Conservation (phyloP, 1,284 basidiomycete species). For the Trametes versicolor region DNA sequence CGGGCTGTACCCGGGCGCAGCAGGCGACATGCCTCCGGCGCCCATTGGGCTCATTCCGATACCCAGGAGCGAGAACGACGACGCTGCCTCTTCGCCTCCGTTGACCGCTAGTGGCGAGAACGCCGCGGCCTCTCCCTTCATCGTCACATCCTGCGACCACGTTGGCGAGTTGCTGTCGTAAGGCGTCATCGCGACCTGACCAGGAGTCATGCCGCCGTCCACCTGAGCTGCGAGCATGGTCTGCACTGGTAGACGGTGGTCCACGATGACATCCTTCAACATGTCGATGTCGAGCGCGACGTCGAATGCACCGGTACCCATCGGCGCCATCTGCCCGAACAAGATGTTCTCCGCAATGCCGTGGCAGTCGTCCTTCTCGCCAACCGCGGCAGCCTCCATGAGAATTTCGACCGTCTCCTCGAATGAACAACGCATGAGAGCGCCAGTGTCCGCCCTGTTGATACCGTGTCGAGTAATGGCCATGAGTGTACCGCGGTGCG, state of each 20-base stretch:
- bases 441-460: slow-evolving; percentile 96
- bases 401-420: slow-evolving; percentile 99
- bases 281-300: slow-evolving; percentile 97
- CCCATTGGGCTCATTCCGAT: slow-evolving; percentile 88
- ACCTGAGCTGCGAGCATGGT: slow-evolving; percentile 83
- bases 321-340: slow-evolving; percentile 98
- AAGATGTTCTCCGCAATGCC: slow-evolving; percentile 99
- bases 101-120: slow-evolving; percentile 96
- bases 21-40: slow-evolving; percentile 84
- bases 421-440: slow-evolving; percentile 98
- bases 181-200: slow-evolving; percentile 91
- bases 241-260: slow-evolving; percentile 92
- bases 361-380: slow-evolving; percentile 98
- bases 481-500: slow-evolving; percentile 95
- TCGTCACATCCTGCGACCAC: slow-evolving; percentile 72
- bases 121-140: slow-evolving; percentile 86
- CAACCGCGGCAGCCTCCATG: slow-evolving; percentile 98
- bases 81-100: slow-evolving; percentile 79
- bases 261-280: slow-evolving; percentile 99
- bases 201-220: slow-evolving; percentile 93
- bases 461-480: slow-evolving; percentile 99
- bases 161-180: slow-evolving; percentile 92
- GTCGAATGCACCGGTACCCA: slow-evolving; percentile 97
- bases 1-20: slow-evolving; percentile 81
- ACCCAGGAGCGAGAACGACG: slow-evolving; percentile 76